These are phyloP conservation scores for Ophiostoma pallidulum DNA, from an alignment of 2,329 filamentous ascomycete genomes.

Conservation along the genomic window DNA sequence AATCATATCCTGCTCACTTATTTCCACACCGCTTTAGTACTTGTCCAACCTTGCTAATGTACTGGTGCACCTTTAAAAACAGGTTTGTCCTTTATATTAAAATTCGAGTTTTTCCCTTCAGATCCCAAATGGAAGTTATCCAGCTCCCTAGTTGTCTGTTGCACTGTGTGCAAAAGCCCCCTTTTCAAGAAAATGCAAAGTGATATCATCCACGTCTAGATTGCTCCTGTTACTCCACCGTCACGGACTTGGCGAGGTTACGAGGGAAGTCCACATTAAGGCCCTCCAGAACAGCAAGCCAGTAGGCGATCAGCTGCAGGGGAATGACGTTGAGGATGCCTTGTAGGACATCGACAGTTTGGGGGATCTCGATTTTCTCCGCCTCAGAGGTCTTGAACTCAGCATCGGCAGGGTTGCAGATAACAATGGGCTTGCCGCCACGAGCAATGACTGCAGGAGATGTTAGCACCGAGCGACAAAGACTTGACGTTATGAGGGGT, in stretches of 20 bases:
- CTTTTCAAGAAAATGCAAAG: not conserved
- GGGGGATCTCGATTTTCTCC: conserved; percentile 94
- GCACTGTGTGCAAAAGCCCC: not conserved
- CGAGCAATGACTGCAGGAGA: conserved; percentile 70
- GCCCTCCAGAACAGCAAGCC: conserved; percentile 92
- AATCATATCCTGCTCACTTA: not conserved
- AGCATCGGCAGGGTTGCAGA: conserved; percentile 83
- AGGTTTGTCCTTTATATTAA: too few species aligned
- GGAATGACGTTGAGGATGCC: conserved; percentile 97
- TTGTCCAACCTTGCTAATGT: too few species aligned
- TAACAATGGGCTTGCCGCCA: conserved; percentile 92
- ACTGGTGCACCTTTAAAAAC: too few species aligned
- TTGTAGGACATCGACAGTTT: conserved; percentile 91
- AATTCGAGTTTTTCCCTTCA: not conserved
- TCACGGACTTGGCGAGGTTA: conserved; percentile 98
- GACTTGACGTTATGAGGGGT: too few species aligned
- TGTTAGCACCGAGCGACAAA: too few species aligned
- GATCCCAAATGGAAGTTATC: conserved; percentile 1
- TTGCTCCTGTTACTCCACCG: conserved; percentile 81
- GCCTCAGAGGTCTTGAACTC: conserved; percentile 85
- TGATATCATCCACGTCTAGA: conserved; percentile 1
- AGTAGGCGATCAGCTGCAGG: conserved; percentile 96
- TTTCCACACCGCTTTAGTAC: not conserved
- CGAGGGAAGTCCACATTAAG: conserved; percentile 97
- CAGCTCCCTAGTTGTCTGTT: conserved; percentile 1